A percentile compares a stretch with the other conserved stretches of the same genome.
phyloP scores from a whole-genome alignment of 352 stramenopile genomes.

The Phytopythium montanum region DNA sequence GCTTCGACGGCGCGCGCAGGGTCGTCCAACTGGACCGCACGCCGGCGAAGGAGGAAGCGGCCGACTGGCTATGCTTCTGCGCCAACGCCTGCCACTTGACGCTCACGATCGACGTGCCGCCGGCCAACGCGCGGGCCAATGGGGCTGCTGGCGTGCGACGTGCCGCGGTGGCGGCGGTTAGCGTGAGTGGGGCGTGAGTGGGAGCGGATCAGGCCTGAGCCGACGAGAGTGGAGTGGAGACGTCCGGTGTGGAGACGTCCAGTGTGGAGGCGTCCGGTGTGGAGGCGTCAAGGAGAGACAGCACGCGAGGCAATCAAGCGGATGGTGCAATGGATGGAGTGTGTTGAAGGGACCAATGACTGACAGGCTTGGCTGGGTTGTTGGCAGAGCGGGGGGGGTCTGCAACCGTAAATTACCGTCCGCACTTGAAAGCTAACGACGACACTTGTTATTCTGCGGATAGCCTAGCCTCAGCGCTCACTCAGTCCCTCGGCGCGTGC shows the following conservation, averaged over 20 bases:
- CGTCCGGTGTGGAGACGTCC: neutral
- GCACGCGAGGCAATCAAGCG: neutral
- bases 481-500: neutral
- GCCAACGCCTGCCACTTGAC: conserved; percentile 61
- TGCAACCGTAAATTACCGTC: too few species aligned
- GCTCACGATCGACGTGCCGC: conserved; percentile 21
- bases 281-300: too few species aligned
- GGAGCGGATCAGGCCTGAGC: too few species aligned
- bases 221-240: too few species aligned
- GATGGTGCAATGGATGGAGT: neutral
- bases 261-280: too few species aligned
- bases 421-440: too few species aligned
- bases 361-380: too few species aligned
- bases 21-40: conserved; percentile 14
- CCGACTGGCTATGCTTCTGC: conserved; percentile 68
- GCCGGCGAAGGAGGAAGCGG: conserved; percentile 12
- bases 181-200: neutral
- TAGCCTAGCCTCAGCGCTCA: neutral
- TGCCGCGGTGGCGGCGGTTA: neutral
- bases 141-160: neutral
- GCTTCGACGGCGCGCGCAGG: conserved; percentile 20
- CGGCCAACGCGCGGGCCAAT: neutral
- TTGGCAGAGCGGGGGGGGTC: too few species aligned
- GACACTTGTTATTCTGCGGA: too few species aligned
- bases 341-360: too few species aligned